Conservation (phyloP, 2,329 filamentous ascomycete genomes). For the Aspergillus sp. region DNA sequence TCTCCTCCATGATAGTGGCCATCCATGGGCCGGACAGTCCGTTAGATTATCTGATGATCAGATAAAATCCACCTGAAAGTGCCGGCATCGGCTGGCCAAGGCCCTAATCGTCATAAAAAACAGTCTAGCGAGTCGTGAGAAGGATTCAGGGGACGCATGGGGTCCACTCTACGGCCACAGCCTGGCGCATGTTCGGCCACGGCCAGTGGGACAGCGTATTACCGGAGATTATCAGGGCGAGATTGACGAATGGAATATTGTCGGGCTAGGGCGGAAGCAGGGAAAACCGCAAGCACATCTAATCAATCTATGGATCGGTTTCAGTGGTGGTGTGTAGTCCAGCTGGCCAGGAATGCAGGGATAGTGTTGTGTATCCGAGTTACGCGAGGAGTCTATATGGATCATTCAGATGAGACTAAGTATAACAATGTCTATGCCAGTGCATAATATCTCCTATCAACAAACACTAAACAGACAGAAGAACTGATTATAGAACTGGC, state of each 20-base stretch:
- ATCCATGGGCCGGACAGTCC: neutral
- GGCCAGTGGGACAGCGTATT: neutral
- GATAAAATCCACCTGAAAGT: neutral
- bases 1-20: neutral
- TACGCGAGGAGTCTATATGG: too few species aligned
- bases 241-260: neutral
- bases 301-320: too few species aligned
- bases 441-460: neutral
- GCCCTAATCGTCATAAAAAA: neutral
- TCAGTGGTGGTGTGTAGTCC: too few species aligned
- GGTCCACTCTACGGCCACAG: neutral
- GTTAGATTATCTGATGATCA: slow-evolving; percentile 1
- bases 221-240: neutral
- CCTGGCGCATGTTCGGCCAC: neutral
- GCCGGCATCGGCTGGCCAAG: neutral
- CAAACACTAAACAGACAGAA: neutral
- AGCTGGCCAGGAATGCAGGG: too few species aligned
- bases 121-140: too few species aligned
- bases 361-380: too few species aligned
- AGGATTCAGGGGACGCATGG: neutral
- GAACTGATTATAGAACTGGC: neutral
- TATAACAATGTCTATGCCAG: neutral
- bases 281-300: too few species aligned
- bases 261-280: too few species aligned
- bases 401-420: too few species aligned